A percentile compares a stretch with the other conserved stretches of the same genome.
phyloP scores from a whole-genome alignment of 2,329 filamentous ascomycete species.

The Microcera coccophila region DNA sequence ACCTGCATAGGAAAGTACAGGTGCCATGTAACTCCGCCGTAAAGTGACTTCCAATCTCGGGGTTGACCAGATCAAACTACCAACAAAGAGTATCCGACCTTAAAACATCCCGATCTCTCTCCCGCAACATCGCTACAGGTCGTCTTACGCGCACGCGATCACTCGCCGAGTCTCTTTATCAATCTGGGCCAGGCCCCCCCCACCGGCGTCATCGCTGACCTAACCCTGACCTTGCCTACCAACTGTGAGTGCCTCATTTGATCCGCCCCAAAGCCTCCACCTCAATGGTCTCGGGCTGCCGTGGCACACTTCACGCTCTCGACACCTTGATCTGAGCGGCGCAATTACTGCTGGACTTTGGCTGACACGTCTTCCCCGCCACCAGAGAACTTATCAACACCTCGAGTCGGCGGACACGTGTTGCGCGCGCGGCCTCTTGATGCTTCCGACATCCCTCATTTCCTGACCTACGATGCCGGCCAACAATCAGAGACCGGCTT shows the following conservation, averaged over 20 bases:
- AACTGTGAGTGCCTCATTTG: slow-evolving; percentile 36
- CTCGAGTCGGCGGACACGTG: slow-evolving; percentile 27
- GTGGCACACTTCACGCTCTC: slow-evolving; percentile 18
- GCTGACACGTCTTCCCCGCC: slow-evolving; percentile 22
- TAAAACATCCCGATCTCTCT: slow-evolving; percentile 7
- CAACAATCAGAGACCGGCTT: slow-evolving; percentile 49
- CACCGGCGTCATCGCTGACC: slow-evolving; percentile 39
- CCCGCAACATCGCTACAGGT: slow-evolving; percentile 11
- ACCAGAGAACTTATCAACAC: slow-evolving; percentile 14
- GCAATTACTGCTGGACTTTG: slow-evolving; percentile 13
- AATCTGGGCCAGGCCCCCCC: slow-evolving; percentile 15
- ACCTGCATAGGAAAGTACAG: slow-evolving; percentile 33
- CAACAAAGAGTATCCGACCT: slow-evolving; percentile 18
- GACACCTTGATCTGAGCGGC: slow-evolving; percentile 16
- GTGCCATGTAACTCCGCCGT: slow-evolving; percentile 31
- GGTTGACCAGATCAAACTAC: slow-evolving; percentile 19
- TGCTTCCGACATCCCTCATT: slow-evolving; percentile 35
- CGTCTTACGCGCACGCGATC: slow-evolving; percentile 10
- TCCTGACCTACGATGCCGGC: slow-evolving; percentile 47
- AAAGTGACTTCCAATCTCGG: slow-evolving; percentile 33
- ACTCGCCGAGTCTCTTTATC: slow-evolving; percentile 15
- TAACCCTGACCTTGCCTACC: slow-evolving; percentile 33
- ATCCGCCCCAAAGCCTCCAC: slow-evolving; percentile 30
- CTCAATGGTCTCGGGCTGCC: slow-evolving; percentile 17
- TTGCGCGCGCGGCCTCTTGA: slow-evolving; percentile 34